Evolutionary conservation across 768 basidiomycete genomes (phyloP).

Genomic region (Fibroporia radiculosa): DNA sequence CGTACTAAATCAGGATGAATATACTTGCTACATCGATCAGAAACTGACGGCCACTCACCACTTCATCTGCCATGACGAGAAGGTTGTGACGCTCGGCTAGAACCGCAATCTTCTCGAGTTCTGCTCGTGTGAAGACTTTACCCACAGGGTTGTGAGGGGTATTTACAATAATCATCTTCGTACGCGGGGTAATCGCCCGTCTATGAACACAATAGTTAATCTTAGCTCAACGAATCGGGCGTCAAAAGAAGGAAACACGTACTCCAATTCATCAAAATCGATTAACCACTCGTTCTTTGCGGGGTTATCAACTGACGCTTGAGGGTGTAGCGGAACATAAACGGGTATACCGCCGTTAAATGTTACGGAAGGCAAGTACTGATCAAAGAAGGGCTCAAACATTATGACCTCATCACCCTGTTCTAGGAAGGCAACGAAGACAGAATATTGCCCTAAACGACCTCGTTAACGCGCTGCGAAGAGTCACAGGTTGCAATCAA

Average conservation of each 20-base stretch:
- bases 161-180: conserved; percentile 94
- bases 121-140: conserved; percentile 83
- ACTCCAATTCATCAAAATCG: conserved; percentile 85
- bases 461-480: conserved; percentile 1
- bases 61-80: conserved; percentile 93
- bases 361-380: conserved; percentile 86
- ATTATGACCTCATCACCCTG: conserved; percentile 95
- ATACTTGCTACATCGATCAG: neutral
- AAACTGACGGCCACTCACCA: conserved; percentile 46
- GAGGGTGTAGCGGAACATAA: conserved; percentile 92
- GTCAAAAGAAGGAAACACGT: no score
- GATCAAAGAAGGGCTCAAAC: conserved; percentile 98
- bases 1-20: conserved; percentile 52
- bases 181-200: conserved; percentile 75
- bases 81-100: conserved; percentile 90
- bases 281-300: conserved; percentile 81
- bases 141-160: conserved; percentile 99
- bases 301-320: conserved; percentile 40
- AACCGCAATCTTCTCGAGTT: conserved; percentile 79
- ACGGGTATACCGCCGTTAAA: conserved; percentile 93
- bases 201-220: conserved; percentile 29
- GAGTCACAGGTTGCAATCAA: conserved; percentile 4
- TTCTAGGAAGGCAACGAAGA: conserved; percentile 87
- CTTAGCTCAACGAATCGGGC: no score
- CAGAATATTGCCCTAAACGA: conserved; percentile 79